Base-by-base conservation (phyloP, 2,329 filamentous ascomycete species). In the Phyllachora maydis region DNA sequence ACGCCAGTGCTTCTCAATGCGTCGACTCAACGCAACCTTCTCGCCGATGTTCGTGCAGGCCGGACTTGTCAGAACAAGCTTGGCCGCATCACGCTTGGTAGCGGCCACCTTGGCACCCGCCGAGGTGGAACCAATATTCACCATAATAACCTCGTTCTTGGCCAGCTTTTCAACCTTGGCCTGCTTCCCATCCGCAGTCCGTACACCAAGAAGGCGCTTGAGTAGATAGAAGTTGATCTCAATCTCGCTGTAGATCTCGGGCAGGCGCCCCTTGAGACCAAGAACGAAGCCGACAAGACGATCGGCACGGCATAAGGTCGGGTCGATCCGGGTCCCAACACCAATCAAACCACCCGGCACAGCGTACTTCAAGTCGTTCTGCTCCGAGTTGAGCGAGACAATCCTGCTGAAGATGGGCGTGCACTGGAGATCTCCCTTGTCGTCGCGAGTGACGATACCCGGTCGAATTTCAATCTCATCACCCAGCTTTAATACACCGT, bases 171-270 rank as follows among this genome's bases (percentile, higher is more conserved):
- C 82, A 36, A 98, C 88, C 73, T 98, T 98, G 43, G 85, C 85
- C 56, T 95, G 88, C 64, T 98, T 98, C 47, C 88, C 88, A 38
- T 98, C 88, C 32, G 85, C 82, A 22, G 88, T 92, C 58, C 90
- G 83, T 41, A 98, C 88, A 69, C 88, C 88, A 27, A 98, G 68
- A 32, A 98, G 64, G 40, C 88, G 69, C 40, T 85, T 77, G 32
- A 98, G 73, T 31, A 98, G 65, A 65, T 95, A 98, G 64, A 95
- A 98, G 67, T 95, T 95, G 52, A 93, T 83, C 56, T 98, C 88
- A 31, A 98, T 75, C 54, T 98, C 88, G 38, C 75, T 88, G 62
- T 95, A 98, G 49, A 98, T 95, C 45, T 88, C 81, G 23, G 88
- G 88, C 13, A 98, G 70, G 39, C 75, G 71, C 35, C 88, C 88